Evolutionary conservation across 352 stramenopile species (phyloP).

Genomic region (Phytophthora lateralis): DNA sequence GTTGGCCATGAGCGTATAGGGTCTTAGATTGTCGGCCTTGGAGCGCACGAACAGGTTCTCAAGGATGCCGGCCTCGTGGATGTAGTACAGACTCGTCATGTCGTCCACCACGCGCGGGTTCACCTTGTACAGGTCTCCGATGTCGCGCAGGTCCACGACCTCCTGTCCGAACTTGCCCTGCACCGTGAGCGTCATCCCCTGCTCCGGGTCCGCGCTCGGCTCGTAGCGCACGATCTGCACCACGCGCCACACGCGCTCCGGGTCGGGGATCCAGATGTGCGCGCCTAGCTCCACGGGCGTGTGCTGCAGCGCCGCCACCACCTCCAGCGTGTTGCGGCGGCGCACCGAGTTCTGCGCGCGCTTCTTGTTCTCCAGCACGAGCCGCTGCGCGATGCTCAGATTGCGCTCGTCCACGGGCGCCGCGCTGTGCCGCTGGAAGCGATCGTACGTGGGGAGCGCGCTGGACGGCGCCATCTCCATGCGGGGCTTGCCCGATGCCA

Average conservation of each 20-base stretch:
- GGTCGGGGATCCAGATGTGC: constrained; percentile 89
- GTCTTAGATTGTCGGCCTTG: constrained; percentile 73
- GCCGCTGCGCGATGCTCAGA: constrained; percentile 79
- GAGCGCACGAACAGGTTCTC: constrained; percentile 81
- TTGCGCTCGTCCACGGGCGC: constrained; percentile 60
- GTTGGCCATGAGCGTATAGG: constrained; percentile 91
- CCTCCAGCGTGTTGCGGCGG: constrained; percentile 73
- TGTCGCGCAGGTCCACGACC: constrained; percentile 77
- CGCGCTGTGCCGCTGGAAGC: constrained; percentile 71
- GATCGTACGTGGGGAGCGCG: constrained; percentile 78
- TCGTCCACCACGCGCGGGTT: constrained; percentile 88
- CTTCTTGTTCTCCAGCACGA: constrained; percentile 88
- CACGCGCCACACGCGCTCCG: constrained; percentile 82
- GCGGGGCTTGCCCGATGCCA: constrained; percentile 42
- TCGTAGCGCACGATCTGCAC: constrained; percentile 78
- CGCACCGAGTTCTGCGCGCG: constrained; percentile 65
- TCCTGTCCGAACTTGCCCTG: constrained; percentile 77
- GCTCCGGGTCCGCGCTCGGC: constrained; percentile 48
- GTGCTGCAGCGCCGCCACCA: constrained; percentile 65
- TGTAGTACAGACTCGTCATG: constrained; percentile 90
- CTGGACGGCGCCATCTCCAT: constrained; percentile 69
- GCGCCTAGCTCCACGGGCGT: constrained; percentile 77
- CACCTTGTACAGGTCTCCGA: constrained; percentile 86
- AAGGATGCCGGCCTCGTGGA: constrained; percentile 87
- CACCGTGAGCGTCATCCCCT: constrained; percentile 75